Conservation (phyloP, 495 filamentous ascomycete species). For the Tuber brumale region DNA sequence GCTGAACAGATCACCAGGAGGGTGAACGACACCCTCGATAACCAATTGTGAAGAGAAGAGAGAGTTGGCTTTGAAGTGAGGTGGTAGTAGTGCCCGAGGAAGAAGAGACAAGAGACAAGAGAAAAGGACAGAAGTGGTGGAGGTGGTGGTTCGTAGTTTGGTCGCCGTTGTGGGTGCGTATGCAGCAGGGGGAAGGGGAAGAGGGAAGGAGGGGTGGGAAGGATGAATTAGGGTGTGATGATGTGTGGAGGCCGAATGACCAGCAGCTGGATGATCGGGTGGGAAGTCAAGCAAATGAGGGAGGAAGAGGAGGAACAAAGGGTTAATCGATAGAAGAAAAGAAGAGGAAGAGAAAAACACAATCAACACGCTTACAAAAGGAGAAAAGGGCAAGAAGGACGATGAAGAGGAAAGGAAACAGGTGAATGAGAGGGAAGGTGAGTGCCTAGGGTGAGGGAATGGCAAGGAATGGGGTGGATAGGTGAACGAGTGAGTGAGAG, state of each 20-base stretch:
- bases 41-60: conserved; percentile 33
- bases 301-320: conserved; percentile 18
- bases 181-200: conserved; percentile 32
- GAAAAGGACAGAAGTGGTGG: conserved; percentile 29
- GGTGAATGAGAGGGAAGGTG: conserved; percentile 8
- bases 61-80: conserved; percentile 5
- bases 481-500: conserved; percentile 1
- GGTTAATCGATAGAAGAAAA: conserved; percentile 14
- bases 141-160: conserved; percentile 29
- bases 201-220: conserved; percentile 25
- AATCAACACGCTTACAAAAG: not conserved
- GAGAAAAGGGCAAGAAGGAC: conserved; percentile 5
- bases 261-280: conserved; percentile 19
- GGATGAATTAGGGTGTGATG: conserved; percentile 26
- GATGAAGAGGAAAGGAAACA: conserved; percentile 4
- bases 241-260: conserved; percentile 23
- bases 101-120: conserved; percentile 7
- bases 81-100: conserved; percentile 9
- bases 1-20: conserved; percentile 19
- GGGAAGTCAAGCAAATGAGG: conserved; percentile 32
- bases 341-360: conserved; percentile 10
- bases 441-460: not conserved
- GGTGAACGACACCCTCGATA: conserved; percentile 18
- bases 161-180: conserved; percentile 32
- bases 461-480: not conserved